Evolutionary conservation across 257 asterid genomes (phyloP).

Genomic region (Rehmannia glutinosa): DNA sequence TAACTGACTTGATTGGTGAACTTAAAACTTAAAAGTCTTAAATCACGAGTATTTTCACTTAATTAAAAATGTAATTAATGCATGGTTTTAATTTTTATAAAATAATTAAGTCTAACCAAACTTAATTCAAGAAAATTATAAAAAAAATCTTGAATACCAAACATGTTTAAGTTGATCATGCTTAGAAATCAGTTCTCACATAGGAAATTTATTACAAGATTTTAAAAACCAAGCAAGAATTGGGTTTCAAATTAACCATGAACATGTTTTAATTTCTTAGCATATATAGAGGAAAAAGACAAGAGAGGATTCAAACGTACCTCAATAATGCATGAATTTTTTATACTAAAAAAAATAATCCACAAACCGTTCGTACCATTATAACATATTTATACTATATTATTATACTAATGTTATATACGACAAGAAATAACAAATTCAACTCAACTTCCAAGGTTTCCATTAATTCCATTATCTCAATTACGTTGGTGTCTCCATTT

Average conservation of each 20-base stretch:
- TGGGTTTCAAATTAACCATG: neutral
- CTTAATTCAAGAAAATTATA: no score
- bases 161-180: no score
- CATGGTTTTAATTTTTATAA: no score
- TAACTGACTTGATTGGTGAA: no score
- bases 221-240: no score
- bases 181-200: no score
- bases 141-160: no score
- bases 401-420: neutral
- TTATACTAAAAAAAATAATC: neutral
- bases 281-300: neutral
- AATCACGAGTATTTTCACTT: no score
- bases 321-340: slow-evolving; percentile 23
- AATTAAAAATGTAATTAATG: no score
- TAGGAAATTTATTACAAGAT: no score
- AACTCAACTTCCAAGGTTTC: slow-evolving; percentile 26
- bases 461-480: slow-evolving; percentile 1
- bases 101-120: no score
- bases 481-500: neutral
- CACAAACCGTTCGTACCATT: slow-evolving; percentile 21
- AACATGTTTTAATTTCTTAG: neutral
- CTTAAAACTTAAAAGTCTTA: no score
- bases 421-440: slow-evolving; percentile 16
- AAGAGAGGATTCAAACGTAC: slow-evolving; percentile 22
- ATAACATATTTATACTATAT: neutral